These are phyloP conservation scores for Talaromyces sp. DNA, from an alignment of 2,329 filamentous ascomycete genomes.

Conservation along the genomic window DNA sequence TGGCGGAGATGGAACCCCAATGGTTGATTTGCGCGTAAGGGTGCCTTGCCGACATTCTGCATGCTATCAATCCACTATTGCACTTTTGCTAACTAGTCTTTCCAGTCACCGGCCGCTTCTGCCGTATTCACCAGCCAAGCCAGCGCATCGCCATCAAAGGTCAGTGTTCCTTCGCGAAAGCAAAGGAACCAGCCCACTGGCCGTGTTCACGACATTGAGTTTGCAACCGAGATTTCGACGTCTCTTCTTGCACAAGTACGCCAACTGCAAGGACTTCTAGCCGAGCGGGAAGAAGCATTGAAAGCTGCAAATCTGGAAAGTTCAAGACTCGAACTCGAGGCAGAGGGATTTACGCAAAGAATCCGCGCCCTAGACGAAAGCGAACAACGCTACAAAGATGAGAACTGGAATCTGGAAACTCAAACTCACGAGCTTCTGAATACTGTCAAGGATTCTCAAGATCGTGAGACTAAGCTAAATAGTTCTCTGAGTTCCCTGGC, in stretches of 20 bases:
- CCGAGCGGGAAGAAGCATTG: slow-evolving; percentile 82
- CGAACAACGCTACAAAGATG: slow-evolving; percentile 93
- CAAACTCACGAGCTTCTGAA: slow-evolving; percentile 78
- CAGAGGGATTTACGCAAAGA: slow-evolving; percentile 72
- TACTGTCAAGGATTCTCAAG: slow-evolving; percentile 67
- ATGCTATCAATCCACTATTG: background rate
- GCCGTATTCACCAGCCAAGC: slow-evolving; percentile 80
- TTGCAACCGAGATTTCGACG: slow-evolving; percentile 96
- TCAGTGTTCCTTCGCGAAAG: slow-evolving; percentile 79
- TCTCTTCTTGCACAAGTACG: slow-evolving; percentile 91
- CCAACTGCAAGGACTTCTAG: slow-evolving; percentile 76
- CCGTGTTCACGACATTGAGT: slow-evolving; percentile 91
- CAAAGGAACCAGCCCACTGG: slow-evolving; percentile 84
- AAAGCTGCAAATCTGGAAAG: slow-evolving; percentile 70
- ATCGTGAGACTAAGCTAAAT: slow-evolving; percentile 76
- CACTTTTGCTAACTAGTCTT: background rate
- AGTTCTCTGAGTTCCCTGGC: slow-evolving; percentile 65
- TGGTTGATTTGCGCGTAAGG: slow-evolving; percentile 42
- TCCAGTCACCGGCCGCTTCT: slow-evolving; percentile 64
- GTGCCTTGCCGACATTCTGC: background rate
- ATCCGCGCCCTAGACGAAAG: slow-evolving; percentile 83
- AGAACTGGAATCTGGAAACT: slow-evolving; percentile 96
- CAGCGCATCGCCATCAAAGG: slow-evolving; percentile 80
- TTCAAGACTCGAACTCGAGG: slow-evolving; percentile 74
- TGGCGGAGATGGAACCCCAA: slow-evolving; percentile 56